Evolutionary conservation across 768 basidiomycete genomes (phyloP).

Genomic region (Hemileccinum impolitum): DNA sequence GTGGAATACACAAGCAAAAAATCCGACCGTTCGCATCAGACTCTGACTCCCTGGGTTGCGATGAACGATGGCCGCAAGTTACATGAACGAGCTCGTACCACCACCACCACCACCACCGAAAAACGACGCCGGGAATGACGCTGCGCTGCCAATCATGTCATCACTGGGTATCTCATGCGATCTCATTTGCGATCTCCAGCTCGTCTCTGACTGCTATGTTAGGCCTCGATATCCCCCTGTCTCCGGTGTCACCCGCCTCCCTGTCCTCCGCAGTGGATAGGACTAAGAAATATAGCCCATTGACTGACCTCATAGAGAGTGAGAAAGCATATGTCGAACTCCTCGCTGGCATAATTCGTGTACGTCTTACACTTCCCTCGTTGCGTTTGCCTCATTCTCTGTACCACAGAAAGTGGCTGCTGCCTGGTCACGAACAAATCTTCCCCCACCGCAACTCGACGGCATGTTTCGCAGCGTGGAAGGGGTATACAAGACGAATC

Average conservation of each 20-base stretch:
- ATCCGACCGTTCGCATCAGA: conserved; percentile 1
- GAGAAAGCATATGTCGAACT: conserved; percentile 92
- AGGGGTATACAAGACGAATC: conserved; percentile 88
- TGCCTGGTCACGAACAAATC: conserved; percentile 95
- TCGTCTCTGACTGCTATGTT: conserved; percentile 16
- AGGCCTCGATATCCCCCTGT: conserved; percentile 24
- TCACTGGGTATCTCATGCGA: conserved; percentile 24
- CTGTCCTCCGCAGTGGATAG: conserved; percentile 39
- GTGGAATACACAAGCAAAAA: background rate
- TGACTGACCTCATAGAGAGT: conserved; percentile 90
- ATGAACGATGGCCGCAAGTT: conserved; percentile 9
- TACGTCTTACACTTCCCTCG: conserved; percentile 38
- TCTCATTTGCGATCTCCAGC: conserved; percentile 2
- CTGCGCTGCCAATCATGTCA: conserved; percentile 9
- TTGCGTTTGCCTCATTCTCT: conserved; percentile 10
- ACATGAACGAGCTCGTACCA: background rate
- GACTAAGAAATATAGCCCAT: conserved; percentile 70
- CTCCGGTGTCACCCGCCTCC: conserved; percentile 18
- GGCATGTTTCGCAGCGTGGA: conserved; percentile 94
- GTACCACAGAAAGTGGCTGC: conserved; percentile 83
- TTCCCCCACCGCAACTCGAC: conserved; percentile 90
- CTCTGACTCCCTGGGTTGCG: background rate
- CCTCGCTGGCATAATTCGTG: conserved; percentile 86
- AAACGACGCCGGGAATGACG: conserved; percentile 6
- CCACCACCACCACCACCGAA: conserved; percentile 24